Evolutionary conservation across 176 grass and related monocot species (phyloP).

Genomic region (Hsuehochloa calcarea): DNA sequence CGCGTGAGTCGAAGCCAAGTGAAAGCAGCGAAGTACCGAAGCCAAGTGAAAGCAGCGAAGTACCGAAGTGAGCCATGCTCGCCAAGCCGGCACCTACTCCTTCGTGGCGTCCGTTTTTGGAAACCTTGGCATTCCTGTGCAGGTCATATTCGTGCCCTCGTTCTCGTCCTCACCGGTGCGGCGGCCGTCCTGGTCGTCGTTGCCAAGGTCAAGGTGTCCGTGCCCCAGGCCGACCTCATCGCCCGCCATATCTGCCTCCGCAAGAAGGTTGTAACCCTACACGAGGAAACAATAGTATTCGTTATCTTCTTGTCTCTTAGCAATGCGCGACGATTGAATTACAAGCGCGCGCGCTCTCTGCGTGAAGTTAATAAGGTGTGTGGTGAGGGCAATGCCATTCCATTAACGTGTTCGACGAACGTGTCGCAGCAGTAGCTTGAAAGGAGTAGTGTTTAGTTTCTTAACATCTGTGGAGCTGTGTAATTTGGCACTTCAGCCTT

Average conservation of each 20-base stretch:
- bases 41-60: slow-evolving; percentile 14
- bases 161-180: neutral
- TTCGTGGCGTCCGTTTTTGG: slow-evolving; percentile 29
- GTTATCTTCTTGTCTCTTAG: neutral
- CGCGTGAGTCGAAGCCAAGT: neutral
- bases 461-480: neutral
- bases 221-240: slow-evolving; percentile 63
- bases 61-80: slow-evolving; percentile 25
- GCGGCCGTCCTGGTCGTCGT: slow-evolving; percentile 36
- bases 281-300: neutral
- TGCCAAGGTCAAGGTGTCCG: slow-evolving; percentile 62
- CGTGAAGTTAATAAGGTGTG: neutral
- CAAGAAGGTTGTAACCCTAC: slow-evolving; percentile 57
- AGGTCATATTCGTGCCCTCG: neutral
- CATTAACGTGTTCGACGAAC: slow-evolving; percentile 26
- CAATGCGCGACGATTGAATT: neutral
- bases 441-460: neutral
- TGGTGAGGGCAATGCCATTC: slow-evolving; percentile 11
- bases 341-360: neutral
- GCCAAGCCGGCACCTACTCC: slow-evolving; percentile 38
- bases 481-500: neutral
- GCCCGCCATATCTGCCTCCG: slow-evolving; percentile 75
- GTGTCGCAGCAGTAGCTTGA: neutral
- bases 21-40: slow-evolving; percentile 2
- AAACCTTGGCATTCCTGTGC: neutral